Evolutionary conservation across 371 early-diverging fungal species (phyloP), one percentile per base, ranked within the genome.

Genomic region (Smittium culicis): DNA sequence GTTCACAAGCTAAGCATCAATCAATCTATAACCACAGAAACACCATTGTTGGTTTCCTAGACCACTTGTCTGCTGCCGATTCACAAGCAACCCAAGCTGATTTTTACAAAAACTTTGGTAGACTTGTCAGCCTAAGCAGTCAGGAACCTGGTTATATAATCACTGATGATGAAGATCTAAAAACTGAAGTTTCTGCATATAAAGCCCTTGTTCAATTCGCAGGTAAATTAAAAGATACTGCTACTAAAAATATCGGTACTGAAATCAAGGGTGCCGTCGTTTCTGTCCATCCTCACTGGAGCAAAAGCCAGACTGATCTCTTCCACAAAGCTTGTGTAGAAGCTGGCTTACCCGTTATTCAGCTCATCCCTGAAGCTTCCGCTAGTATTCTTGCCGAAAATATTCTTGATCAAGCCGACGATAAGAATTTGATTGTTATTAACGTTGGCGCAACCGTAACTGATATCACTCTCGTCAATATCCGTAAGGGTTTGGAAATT

Each of bases 391-490:
- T 99, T 66, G 92, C 96, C 54, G 98, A 95, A 73, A 86, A 88
- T 70, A 80, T 87, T 61, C 84, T 89, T 64, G 73, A 85, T 73
- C 74, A 77, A 32, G 77, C 82, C 29, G 71, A 75, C 69, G 77
- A 74, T 73, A 79, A 81, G 70, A 74, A 79, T 66, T 85, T 86
- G 73, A 80, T 97, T 68, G 93, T 98, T 25, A 89, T 94, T 71
- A 99, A 99, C 80, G 82, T 98, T 66, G 99, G 99, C 66, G 99
- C 91, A 57, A 89, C 93, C 64, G 90, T 92, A 28, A 90, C 98
- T 69, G 96, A 94, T 73, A 85, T 97, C 54, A 88, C 94, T 64
- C 84, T 97, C 55, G 79, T 98, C 61, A 85, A 89, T 61, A 82
- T 87, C 63, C 88, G 88, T 71, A 84, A 93, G 67, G 99, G 97